These are phyloP conservation scores for Digitaria exilis DNA, from an alignment of 202 grass and related monocot species.

Conservation along the genomic window DNA sequence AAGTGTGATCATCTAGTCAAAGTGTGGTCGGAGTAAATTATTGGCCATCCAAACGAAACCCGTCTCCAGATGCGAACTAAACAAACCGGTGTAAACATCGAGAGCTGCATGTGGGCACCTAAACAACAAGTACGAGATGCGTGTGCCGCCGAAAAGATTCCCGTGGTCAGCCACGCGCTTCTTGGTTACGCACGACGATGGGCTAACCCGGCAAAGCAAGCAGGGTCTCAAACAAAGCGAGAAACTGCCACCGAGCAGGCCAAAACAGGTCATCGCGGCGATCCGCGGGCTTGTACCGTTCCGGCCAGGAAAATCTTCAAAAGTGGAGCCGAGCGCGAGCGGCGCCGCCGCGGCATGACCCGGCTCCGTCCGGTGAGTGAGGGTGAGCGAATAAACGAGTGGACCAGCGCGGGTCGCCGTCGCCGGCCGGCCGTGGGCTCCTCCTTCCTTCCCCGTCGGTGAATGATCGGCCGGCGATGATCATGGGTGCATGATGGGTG, in stretches of 20 bases:
- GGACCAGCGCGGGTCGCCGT: neutral
- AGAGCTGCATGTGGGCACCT: neutral
- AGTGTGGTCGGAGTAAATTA: too few relatives aligned
- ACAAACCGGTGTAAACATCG: neutral
- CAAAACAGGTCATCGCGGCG: constrained; percentile 34
- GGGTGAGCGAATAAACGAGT: too few relatives aligned
- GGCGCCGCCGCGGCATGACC: constrained; percentile 23
- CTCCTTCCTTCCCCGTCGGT: neutral
- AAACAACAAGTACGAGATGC: constrained; percentile 10
- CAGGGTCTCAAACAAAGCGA: neutral
- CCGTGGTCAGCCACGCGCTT: constrained; percentile 28
- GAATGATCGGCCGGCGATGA: neutral
- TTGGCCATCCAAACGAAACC: too few relatives aligned
- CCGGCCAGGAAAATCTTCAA: constrained; percentile 16
- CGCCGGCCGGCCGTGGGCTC: constrained; percentile 12
- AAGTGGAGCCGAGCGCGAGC: neutral
- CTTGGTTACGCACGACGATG: neutral
- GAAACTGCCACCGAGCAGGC: neutral
- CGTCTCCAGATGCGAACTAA: neutral
- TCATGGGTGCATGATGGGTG: neutral
- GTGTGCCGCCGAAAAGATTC: neutral
- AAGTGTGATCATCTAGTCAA: too few relatives aligned
- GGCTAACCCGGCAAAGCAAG: neutral
- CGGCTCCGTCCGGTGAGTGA: neutral
- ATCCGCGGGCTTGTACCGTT: constrained; percentile 15